Evolutionary conservation across 768 basidiomycete genomes (phyloP).

Genomic region (Russula ochroleuca): DNA sequence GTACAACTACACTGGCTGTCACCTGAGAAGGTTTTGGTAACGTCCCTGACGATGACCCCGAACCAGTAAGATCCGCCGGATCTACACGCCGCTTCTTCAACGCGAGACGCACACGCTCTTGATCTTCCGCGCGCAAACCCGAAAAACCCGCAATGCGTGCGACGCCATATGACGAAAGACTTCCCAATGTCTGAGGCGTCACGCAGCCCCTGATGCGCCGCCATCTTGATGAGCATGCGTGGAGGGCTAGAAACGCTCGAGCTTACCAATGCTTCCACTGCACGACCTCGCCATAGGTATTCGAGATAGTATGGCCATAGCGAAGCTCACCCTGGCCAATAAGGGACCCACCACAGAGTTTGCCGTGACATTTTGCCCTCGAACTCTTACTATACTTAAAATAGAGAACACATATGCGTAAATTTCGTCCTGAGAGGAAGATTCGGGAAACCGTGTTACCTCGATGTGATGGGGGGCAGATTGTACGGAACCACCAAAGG

Average conservation of each 20-base stretch:
- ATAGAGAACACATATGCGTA: not conserved
- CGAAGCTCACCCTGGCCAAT: constrained; percentile 57
- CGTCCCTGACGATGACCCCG: constrained; percentile 25
- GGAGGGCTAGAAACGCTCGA: not conserved
- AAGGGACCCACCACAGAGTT: constrained; percentile 51
- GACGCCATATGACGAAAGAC: constrained; percentile 12
- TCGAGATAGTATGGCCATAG: constrained; percentile 51
- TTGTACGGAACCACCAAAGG: not conserved
- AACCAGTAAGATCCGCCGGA: constrained; percentile 51
- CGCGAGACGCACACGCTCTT: constrained; percentile 57
- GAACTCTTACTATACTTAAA: constrained; percentile 67
- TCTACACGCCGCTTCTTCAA: constrained; percentile 52
- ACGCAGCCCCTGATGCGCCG: constrained; percentile 23
- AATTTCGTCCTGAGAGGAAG: not conserved
- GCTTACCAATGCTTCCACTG: constrained; percentile 75
- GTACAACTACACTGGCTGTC: constrained; percentile 25
- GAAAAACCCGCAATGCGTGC: constrained; percentile 9
- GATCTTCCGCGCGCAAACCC: constrained; percentile 47
- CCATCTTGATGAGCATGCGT: constrained; percentile 8
- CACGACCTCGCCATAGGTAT: constrained; percentile 55
- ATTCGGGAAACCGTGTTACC: constrained; percentile 5
- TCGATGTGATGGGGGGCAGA: constrained; percentile 16
- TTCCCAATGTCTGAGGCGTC: constrained; percentile 19
- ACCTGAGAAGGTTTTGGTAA: constrained; percentile 13
- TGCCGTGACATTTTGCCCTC: constrained; percentile 63